Percentiles rank a stretch among this genome's conserved stretches.
Evolutionary conservation across 768 basidiomycete species (phyloP).

Genomic region (Terana coerulea): DNA sequence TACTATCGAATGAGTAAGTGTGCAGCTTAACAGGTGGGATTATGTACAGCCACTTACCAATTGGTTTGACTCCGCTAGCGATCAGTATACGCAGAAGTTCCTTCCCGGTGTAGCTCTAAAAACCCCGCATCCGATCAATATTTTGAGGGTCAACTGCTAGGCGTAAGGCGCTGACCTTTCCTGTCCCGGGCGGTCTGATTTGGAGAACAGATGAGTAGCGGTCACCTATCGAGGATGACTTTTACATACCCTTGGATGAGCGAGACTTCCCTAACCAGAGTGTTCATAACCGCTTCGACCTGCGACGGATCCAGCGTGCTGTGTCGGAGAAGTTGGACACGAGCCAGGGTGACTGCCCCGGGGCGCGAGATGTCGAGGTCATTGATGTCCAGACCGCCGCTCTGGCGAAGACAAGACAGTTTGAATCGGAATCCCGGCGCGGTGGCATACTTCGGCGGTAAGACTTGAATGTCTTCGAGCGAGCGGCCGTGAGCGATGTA

Average conservation of each 20-base stretch:
- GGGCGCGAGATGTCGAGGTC: slow-evolving; percentile 39
- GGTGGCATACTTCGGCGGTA: slow-evolving; percentile 51
- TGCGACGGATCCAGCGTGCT: slow-evolving; percentile 71
- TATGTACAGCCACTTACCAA: slow-evolving; percentile 28
- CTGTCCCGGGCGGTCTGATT: slow-evolving; percentile 70
- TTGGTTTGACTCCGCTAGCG: slow-evolving; percentile 46
- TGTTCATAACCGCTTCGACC: slow-evolving; percentile 61
- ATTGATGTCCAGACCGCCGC: slow-evolving; percentile 31
- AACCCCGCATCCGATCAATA: not conserved
- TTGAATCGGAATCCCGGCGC: slow-evolving; percentile 55
- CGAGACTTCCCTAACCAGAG: slow-evolving; percentile 54
- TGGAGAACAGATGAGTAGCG: not conserved
- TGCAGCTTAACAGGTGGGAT: not conserved
- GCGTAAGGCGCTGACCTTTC: slow-evolving; percentile 47
- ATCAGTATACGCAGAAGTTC: slow-evolving; percentile 69
- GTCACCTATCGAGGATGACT: not conserved
- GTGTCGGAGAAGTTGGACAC: slow-evolving; percentile 36
- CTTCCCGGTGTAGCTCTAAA: slow-evolving; percentile 61
- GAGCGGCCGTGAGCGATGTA: slow-evolving; percentile 43
- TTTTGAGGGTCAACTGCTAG: not conserved
- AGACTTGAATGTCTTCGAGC: slow-evolving; percentile 32
- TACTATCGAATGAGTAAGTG: slow-evolving; percentile 17
- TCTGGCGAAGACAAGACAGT: slow-evolving; percentile 49
- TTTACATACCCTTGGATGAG: slow-evolving; percentile 64
- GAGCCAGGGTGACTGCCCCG: slow-evolving; percentile 43